Percentiles rank a stretch among this genome's conserved stretches.
These are phyloP conservation scores for Aspergillus indologenus DNA, from an alignment of 495 filamentous ascomycete genomes.

Conservation along the genomic window DNA sequence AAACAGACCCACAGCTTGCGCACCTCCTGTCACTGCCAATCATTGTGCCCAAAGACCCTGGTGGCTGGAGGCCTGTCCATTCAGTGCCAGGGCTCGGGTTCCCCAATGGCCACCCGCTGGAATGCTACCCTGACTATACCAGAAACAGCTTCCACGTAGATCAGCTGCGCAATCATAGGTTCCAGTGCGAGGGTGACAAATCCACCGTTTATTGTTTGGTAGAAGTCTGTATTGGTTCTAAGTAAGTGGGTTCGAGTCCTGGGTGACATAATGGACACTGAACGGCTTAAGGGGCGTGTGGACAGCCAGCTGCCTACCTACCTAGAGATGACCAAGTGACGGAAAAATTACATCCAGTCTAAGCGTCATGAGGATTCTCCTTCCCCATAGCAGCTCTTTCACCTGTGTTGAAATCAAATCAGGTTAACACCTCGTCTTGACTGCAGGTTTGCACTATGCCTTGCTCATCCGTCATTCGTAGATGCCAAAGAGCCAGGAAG, in stretches of 20 bases:
- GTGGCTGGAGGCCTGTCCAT: slow-evolving; percentile 26
- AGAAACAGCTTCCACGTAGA: slow-evolving; percentile 26
- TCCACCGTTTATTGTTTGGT: slow-evolving; percentile 22
- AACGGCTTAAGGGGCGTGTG: slow-evolving; percentile 6
- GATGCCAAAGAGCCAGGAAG: slow-evolving; percentile 10
- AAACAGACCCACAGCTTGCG: slow-evolving; percentile 27
- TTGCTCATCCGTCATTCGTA: slow-evolving; percentile 1
- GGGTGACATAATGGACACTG: slow-evolving; percentile 11
- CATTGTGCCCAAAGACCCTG: slow-evolving; percentile 10
- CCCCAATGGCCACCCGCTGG: slow-evolving; percentile 34
- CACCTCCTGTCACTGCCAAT: slow-evolving; percentile 27
- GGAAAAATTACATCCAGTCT: slow-evolving; percentile 22
- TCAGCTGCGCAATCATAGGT: slow-evolving; percentile 28
- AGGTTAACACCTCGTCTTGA: neutral
- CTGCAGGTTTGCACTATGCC: slow-evolving; percentile 8
- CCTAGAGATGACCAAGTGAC: slow-evolving; percentile 6
- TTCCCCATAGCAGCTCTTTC: too few relatives aligned
- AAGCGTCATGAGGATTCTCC: slow-evolving; percentile 35
- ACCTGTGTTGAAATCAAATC: too few relatives aligned
- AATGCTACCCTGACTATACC: slow-evolving; percentile 43
- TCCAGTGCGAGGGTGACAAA: slow-evolving; percentile 23
- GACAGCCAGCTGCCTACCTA: neutral
- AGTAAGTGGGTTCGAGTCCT: slow-evolving; percentile 6
- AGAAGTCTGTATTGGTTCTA: slow-evolving; percentile 6
- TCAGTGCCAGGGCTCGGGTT: slow-evolving; percentile 19